Percentiles rank a stretch among this genome's conserved stretches.
Evolutionary conservation across 2,329 filamentous ascomycete genomes (phyloP).

Genomic region (Sporothrix humicola): DNA sequence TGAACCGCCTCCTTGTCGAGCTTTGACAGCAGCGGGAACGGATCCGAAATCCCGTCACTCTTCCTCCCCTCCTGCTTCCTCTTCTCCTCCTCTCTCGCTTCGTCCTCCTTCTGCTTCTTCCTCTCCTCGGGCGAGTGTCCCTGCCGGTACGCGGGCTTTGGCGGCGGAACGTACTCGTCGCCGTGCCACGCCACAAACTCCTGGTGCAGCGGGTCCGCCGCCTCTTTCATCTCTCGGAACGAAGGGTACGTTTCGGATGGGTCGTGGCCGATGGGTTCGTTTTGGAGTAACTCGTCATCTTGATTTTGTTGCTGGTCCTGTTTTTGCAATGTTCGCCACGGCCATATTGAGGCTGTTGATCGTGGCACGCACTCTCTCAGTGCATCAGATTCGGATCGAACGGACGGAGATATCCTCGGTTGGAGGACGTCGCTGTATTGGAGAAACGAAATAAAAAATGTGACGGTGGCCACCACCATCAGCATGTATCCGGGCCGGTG

Average conservation of each 20-base stretch:
- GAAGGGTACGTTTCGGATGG: background rate
- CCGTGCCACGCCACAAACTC: slow-evolving; percentile 24
- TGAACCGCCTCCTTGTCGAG: too few relatives aligned
- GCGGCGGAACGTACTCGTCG: slow-evolving; percentile 4
- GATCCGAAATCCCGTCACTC: slow-evolving; percentile 46
- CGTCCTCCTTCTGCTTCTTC: background rate
- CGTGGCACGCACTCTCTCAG: background rate
- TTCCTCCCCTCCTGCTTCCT: background rate
- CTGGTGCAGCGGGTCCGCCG: slow-evolving; percentile 39
- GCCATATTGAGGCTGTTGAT: background rate
- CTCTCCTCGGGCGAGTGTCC: slow-evolving; percentile 12
- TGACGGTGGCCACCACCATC: background rate
- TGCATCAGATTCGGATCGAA: background rate
- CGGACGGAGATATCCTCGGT: background rate
- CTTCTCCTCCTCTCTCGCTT: background rate
- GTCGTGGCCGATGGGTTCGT: background rate
- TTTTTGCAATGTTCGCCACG: background rate
- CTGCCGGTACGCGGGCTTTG: slow-evolving; percentile 25
- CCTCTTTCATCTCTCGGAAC: slow-evolving; percentile 2
- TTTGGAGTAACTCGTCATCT: background rate
- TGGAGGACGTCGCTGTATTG: background rate
- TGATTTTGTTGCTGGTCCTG: background rate
- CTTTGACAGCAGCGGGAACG: slow-evolving; percentile 50
- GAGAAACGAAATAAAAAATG: background rate
- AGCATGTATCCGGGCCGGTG: background rate